These are phyloP conservation scores for Vanilla planifolia DNA, from an alignment of 106 monocot genomes.

Conservation along the genomic window DNA sequence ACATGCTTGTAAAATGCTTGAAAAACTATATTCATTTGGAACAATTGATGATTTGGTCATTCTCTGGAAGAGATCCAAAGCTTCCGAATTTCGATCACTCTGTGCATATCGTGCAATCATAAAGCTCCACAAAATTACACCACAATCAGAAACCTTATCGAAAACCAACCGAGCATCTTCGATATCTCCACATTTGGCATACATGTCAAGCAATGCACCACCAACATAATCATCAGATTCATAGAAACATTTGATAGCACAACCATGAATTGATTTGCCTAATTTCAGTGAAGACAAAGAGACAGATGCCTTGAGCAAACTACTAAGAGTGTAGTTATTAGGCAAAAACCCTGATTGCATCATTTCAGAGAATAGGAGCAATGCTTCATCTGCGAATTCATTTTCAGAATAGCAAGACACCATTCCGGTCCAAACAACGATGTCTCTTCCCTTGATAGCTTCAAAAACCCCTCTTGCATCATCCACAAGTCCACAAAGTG, in stretches of 20 bases:
- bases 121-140: slow-evolving; percentile 66
- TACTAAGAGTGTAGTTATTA: slow-evolving; percentile 63
- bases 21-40: slow-evolving; percentile 75
- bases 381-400: slow-evolving; percentile 30
- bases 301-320: slow-evolving; percentile 57
- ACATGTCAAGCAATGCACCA: slow-evolving; percentile 73
- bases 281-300: slow-evolving; percentile 30
- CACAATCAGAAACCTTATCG: slow-evolving; percentile 37
- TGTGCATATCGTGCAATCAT: slow-evolving; percentile 81
- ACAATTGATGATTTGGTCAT: slow-evolving; percentile 39
- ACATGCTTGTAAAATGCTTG: slow-evolving; percentile 78
- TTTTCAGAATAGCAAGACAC: slow-evolving; percentile 76
- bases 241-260: slow-evolving; percentile 39
- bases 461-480: slow-evolving; percentile 62
- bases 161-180: slow-evolving; percentile 52
- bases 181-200: slow-evolving; percentile 73
- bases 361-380: slow-evolving; percentile 44
- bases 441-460: slow-evolving; percentile 40
- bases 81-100: slow-evolving; percentile 46
- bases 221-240: slow-evolving; percentile 48
- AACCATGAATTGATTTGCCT: slow-evolving; percentile 56
- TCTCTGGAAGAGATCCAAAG: slow-evolving; percentile 45
- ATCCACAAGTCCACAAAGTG: slow-evolving; percentile 35
- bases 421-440: slow-evolving; percentile 74
- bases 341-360: slow-evolving; percentile 35